Conservation (phyloP, 768 basidiomycete species). For the Gloeopeniophorella convolvens region DNA sequence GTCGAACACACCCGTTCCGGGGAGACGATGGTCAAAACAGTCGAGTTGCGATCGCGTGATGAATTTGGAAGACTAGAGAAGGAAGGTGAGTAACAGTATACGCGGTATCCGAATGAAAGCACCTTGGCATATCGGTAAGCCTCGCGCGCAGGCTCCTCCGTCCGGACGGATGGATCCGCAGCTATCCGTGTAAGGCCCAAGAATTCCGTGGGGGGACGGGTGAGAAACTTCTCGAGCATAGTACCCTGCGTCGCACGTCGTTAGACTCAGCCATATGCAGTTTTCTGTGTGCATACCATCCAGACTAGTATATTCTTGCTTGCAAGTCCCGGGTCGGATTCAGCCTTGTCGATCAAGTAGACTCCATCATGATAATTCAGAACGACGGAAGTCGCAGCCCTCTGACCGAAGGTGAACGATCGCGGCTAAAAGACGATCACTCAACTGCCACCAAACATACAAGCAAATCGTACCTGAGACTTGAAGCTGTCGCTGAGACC, state of each 20-base stretch:
- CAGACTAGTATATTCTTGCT: conserved; percentile 70
- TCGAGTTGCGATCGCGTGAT: conserved; percentile 96
- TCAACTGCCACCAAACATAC: not conserved
- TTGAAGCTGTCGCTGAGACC: conserved; percentile 55
- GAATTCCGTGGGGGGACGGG: conserved; percentile 59
- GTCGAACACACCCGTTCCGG: conserved; percentile 90
- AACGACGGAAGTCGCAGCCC: conserved; percentile 64
- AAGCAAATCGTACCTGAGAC: conserved; percentile 41
- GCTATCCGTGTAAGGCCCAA: conserved; percentile 39
- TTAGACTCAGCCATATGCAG: not conserved
- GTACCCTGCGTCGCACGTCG: conserved; percentile 51
- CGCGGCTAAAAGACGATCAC: conserved; percentile 35
- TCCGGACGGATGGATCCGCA: conserved; percentile 24
- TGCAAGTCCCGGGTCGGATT: conserved; percentile 33
- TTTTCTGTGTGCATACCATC: conserved; percentile 41
- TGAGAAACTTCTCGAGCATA: conserved; percentile 84
- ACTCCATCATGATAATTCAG: conserved; percentile 60
- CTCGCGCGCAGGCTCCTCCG: conserved; percentile 41
- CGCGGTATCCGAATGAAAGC: too few species aligned
- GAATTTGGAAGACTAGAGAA: conserved; percentile 47
- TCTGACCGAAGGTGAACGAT: conserved; percentile 71
- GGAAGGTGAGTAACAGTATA: not conserved
- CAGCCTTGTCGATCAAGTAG: conserved; percentile 59
- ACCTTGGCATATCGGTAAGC: conserved; percentile 88
- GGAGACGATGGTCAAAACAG: conserved; percentile 71